phyloP scores from a whole-genome alignment of 2,329 filamentous ascomycete species.

The Claviceps sp. region DNA sequence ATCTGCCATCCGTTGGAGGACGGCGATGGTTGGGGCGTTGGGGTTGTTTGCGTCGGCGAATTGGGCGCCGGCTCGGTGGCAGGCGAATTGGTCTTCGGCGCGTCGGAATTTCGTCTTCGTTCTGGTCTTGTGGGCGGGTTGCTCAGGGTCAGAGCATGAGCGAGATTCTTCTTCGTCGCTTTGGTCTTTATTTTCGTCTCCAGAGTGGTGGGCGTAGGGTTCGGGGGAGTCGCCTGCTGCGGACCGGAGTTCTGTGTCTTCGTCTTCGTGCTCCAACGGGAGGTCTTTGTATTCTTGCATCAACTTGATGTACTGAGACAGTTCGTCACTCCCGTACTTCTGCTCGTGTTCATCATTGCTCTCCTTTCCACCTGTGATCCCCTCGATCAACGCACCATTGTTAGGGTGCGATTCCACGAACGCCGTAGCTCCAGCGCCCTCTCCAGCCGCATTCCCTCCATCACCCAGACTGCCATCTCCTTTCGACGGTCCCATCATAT shows the following conservation, averaged over 20 bases:
- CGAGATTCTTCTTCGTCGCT: background rate
- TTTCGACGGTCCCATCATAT: slow-evolving; percentile 23
- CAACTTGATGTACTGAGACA: slow-evolving; percentile 52
- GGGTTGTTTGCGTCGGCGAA: slow-evolving; percentile 41
- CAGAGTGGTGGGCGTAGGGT: background rate
- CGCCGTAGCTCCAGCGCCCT: slow-evolving; percentile 5
- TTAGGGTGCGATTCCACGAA: slow-evolving; percentile 13
- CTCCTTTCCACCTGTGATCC: background rate
- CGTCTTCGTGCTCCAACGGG: slow-evolving; percentile 37
- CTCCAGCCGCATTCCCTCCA: slow-evolving; percentile 7
- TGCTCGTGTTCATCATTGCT: no score
- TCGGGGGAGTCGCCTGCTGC: background rate
- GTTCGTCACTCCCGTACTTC: slow-evolving; percentile 29
- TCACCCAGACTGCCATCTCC: slow-evolving; percentile 19
- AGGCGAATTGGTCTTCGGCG: slow-evolving; percentile 39
- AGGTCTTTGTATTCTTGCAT: slow-evolving; percentile 47
- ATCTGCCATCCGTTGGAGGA: slow-evolving; percentile 65
- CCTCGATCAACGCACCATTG: background rate
- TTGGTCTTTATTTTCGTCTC: background rate
- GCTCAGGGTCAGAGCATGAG: background rate
- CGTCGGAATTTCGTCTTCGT: slow-evolving; percentile 14
- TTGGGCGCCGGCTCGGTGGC: slow-evolving; percentile 37
- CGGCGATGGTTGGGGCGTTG: slow-evolving; percentile 61
- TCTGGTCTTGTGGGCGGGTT: background rate
- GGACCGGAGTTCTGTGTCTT: slow-evolving; percentile 22